phyloP scores from a whole-genome alignment of 371 early-diverging fungal genomes.

The Blakeslea trispora region DNA sequence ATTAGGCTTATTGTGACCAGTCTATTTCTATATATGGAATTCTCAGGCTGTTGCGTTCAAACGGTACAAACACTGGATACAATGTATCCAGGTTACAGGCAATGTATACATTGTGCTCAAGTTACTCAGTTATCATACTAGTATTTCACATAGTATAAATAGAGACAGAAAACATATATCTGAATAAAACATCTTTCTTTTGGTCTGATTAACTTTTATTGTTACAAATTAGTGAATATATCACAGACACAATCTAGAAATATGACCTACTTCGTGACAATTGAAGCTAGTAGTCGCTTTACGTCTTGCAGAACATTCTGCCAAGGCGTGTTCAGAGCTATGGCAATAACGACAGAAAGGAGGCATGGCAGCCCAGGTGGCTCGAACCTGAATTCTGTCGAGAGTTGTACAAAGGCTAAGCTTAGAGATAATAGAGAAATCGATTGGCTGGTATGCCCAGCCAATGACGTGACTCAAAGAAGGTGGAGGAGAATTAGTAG shows the following conservation, averaged over 20 bases:
- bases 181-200: too few species aligned
- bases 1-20: too few species aligned
- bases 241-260: background rate
- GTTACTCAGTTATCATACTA: too few species aligned
- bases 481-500: slow-evolving; percentile 25
- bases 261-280: slow-evolving; percentile 3
- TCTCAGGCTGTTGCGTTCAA: too few species aligned
- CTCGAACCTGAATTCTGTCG: background rate
- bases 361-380: slow-evolving; percentile 8
- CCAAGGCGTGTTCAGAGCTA: background rate
- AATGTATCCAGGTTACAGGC: too few species aligned
- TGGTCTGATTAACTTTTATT: too few species aligned
- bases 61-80: too few species aligned
- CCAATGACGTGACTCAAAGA: slow-evolving; percentile 58
- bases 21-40: too few species aligned
- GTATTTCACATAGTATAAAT: too few species aligned
- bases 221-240: too few species aligned
- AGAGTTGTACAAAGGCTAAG: background rate
- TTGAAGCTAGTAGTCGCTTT: background rate
- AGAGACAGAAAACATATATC: too few species aligned
- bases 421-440: background rate
- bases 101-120: too few species aligned
- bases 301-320: background rate
- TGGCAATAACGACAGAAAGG: slow-evolving; percentile 14
- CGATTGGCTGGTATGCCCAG: slow-evolving; percentile 27